Percentiles rank a stretch among this genome's conserved stretches.
phyloP scores from a whole-genome alignment of 2,329 filamentous ascomycete genomes.

The Sporothrix humicola region DNA sequence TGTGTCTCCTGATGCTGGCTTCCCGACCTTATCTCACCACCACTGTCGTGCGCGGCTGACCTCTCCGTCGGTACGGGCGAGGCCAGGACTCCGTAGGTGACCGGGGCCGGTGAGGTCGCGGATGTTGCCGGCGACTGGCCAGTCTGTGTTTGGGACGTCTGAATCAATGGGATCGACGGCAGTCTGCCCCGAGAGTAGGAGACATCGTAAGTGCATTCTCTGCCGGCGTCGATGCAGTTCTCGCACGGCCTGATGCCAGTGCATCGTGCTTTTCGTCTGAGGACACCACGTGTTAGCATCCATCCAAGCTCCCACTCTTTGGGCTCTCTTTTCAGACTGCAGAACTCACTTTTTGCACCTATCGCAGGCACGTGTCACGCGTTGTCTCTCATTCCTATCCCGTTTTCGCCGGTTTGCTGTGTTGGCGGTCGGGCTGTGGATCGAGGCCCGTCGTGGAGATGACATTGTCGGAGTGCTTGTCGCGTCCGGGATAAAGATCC shows the following conservation, averaged over 20 bases:
- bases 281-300: background rate
- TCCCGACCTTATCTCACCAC: background rate
- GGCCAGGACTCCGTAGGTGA: background rate
- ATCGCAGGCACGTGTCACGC: conserved; percentile 31
- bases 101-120: background rate
- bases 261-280: conserved; percentile 32
- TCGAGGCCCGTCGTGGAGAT: conserved; percentile 11
- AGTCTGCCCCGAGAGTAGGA: conserved; percentile 47
- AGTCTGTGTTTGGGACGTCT: no score
- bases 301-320: background rate
- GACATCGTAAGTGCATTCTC: conserved; percentile 29
- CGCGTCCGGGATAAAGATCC: background rate
- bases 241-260: conserved; percentile 30
- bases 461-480: background rate
- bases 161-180: conserved; percentile 61
- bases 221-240: conserved; percentile 25
- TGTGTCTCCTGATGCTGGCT: background rate
- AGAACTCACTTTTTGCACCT: conserved; percentile 29
- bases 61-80: conserved; percentile 8
- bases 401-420: conserved; percentile 27
- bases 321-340: no score
- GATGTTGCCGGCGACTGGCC: background rate
- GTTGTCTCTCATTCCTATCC: conserved; percentile 24
- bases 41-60: background rate
- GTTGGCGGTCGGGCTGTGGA: conserved; percentile 18